These are phyloP conservation scores for Colletotrichum lentis DNA, from an alignment of 2,329 filamentous ascomycete species.

Conservation along the genomic window DNA sequence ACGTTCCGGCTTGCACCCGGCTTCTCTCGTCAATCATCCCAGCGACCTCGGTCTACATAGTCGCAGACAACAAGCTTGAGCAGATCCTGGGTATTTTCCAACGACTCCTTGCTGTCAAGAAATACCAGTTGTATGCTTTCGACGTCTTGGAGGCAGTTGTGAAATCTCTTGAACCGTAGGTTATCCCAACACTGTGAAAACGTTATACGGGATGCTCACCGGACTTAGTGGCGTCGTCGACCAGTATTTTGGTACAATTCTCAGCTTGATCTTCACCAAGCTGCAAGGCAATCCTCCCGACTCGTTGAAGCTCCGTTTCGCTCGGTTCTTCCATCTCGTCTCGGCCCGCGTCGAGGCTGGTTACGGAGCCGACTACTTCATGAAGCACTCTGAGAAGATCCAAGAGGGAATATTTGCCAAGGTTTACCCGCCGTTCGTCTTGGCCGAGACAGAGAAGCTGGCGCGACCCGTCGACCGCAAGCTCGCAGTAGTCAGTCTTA, in stretches of 20 bases:
- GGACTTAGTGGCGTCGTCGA: slow-evolving; percentile 69
- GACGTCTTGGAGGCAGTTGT: slow-evolving; percentile 88
- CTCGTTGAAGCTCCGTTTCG: slow-evolving; percentile 84
- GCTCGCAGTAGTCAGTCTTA: slow-evolving; percentile 89
- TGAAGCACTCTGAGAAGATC: slow-evolving; percentile 81
- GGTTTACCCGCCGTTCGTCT: slow-evolving; percentile 86
- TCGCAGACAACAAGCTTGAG: slow-evolving; percentile 82
- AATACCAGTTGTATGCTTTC: slow-evolving; percentile 85
- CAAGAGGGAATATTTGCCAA: slow-evolving; percentile 82
- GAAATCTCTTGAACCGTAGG: slow-evolving; percentile 75
- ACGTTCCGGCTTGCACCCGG: slow-evolving; percentile 88
- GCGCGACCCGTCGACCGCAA: slow-evolving; percentile 90
- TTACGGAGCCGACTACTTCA: slow-evolving; percentile 92
- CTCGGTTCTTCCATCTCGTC: slow-evolving; percentile 93
- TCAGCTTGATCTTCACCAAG: slow-evolving; percentile 83
- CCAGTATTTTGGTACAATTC: slow-evolving; percentile 79
- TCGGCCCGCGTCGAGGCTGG: slow-evolving; percentile 80
- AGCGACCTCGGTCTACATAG: slow-evolving; percentile 75
- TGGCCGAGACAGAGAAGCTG: slow-evolving; percentile 88
- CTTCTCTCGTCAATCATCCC: slow-evolving; percentile 85
- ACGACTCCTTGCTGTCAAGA: slow-evolving; percentile 81
- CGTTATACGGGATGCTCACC: slow-evolving; percentile 11
- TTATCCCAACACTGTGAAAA: slow-evolving; percentile 37
- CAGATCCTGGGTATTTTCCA: slow-evolving; percentile 96
- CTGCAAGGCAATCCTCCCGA: slow-evolving; percentile 75